A percentile compares a stretch with the other conserved stretches of the same genome.
Evolutionary conservation across 306 rosid species (phyloP).

Genomic region (Mimosa bimucronata): DNA sequence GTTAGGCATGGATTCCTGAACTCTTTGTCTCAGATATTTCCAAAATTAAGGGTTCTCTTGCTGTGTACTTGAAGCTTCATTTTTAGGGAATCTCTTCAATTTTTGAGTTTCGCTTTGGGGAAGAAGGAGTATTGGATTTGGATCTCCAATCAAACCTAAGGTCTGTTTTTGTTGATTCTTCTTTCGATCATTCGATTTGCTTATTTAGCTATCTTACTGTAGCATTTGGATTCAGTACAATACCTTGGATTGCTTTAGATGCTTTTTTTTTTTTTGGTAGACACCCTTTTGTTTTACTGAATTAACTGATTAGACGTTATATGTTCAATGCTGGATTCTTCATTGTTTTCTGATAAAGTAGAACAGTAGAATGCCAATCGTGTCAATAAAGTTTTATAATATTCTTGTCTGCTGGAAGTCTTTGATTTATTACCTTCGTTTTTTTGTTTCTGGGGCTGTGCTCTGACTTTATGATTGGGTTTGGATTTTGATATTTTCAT

Average conservation of each 20-base stretch:
- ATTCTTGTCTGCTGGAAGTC: background rate
- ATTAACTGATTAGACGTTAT: background rate
- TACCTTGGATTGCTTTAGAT: background rate
- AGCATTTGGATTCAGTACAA: conserved; percentile 1
- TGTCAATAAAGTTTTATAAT: conserved; percentile 13
- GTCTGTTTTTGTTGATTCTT: conserved; percentile 36
- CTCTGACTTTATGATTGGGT: background rate
- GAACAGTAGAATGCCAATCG: background rate
- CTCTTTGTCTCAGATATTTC: conserved; percentile 19
- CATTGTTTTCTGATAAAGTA: conserved; percentile 3
- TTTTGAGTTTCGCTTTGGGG: conserved; percentile 25
- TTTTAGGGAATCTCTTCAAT: conserved; percentile 7
- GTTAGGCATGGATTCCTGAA: conserved; percentile 31
- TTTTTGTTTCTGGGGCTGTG: background rate
- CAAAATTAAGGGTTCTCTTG: background rate
- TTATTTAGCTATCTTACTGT: background rate
- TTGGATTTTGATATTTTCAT: background rate
- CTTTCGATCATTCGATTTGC: background rate
- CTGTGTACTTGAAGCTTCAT: conserved; percentile 19
- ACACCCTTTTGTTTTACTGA: conserved; percentile 26
- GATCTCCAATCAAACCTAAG: conserved; percentile 36
- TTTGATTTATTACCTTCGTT: background rate
- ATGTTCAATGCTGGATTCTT: conserved; percentile 5
- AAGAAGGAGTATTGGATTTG: background rate
- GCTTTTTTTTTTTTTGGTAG: background rate